Evolutionary conservation across 129 eudicot species (phyloP).

Genomic region (Silybum marianum): DNA sequence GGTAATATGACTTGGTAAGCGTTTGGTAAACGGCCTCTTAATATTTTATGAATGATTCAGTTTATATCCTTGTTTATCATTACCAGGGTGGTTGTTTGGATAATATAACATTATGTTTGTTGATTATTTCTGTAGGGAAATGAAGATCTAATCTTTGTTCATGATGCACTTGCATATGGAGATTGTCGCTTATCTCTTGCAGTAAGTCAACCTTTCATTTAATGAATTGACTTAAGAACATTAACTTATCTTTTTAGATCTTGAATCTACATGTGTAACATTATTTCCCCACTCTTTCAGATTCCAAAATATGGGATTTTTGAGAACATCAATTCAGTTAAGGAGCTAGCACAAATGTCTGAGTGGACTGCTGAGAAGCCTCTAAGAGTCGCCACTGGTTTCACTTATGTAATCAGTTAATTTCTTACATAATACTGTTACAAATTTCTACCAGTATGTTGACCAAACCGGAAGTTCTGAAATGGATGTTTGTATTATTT

Average conservation of each 20-base stretch:
- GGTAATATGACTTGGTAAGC: too few species aligned
- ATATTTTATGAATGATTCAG: not conserved
- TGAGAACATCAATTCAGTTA: constrained; percentile 73
- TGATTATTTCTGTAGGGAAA: constrained; percentile 55
- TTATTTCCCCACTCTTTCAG: constrained; percentile 37
- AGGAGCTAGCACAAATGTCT: constrained; percentile 88
- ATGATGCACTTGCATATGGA: constrained; percentile 91
- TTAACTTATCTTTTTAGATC: not conserved
- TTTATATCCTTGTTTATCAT: not conserved
- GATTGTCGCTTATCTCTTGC: constrained; percentile 92
- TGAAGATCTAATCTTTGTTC: constrained; percentile 87
- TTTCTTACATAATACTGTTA: constrained; percentile 9
- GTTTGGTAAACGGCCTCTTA: not conserved
- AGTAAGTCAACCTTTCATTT: constrained; percentile 39
- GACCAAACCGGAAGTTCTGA: not conserved
- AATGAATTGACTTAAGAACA: not conserved
- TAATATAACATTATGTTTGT: not conserved
- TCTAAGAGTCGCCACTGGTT: constrained; percentile 94
- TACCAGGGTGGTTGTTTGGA: not conserved
- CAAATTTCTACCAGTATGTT: not conserved
- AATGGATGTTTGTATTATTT: constrained; percentile 4
- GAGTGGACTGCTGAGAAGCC: constrained; percentile 94
- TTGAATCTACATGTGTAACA: constrained; percentile 5
- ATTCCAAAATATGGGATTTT: constrained; percentile 92
- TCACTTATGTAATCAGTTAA: constrained; percentile 69